phyloP scores from a whole-genome alignment of 2,329 filamentous ascomycete species.

The Ophidiomyces ophidiicola region DNA sequence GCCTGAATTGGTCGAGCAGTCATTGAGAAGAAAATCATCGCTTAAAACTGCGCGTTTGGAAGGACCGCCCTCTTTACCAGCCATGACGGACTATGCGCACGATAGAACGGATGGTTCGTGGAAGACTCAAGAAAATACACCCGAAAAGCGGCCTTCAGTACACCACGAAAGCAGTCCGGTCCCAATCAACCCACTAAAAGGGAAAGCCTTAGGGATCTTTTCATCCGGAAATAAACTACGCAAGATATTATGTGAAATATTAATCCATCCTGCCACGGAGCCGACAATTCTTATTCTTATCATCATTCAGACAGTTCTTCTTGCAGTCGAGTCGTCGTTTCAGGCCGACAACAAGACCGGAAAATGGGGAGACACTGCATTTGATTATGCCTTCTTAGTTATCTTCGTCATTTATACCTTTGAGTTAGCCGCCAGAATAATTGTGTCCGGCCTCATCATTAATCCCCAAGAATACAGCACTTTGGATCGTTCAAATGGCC shows the following conservation, averaged over 20 bases:
- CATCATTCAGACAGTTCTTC: conserved; percentile 72
- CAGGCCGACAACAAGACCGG: conserved; percentile 51
- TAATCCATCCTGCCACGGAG: conserved; percentile 79
- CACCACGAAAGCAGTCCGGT: conserved; percentile 25
- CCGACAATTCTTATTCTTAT: conserved; percentile 79
- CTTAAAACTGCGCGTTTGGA: conserved; percentile 37
- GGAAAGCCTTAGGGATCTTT: conserved; percentile 76
- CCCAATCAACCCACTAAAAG: conserved; percentile 63
- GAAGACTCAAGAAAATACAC: conserved; percentile 27
- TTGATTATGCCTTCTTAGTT: conserved; percentile 68
- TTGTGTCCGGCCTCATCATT: conserved; percentile 85
- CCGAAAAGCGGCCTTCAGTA: conserved; percentile 23
- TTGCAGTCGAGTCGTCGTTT: conserved; percentile 76
- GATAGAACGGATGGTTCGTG: conserved; percentile 29
- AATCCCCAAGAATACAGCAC: conserved; percentile 90
- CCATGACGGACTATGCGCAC: conserved; percentile 35
- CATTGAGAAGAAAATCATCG: conserved; percentile 50
- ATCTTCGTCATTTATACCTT: conserved; percentile 85
- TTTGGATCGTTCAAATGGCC: conserved; percentile 62
- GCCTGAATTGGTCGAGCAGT: conserved; percentile 66
- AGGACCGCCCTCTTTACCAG: conserved; percentile 40
- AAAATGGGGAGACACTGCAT: conserved; percentile 51
- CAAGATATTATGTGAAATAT: conserved; percentile 61
- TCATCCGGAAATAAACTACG: conserved; percentile 64
- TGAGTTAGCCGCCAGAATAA: conserved; percentile 68